Conservation (phyloP, 345 rosid genomes). For the Lepidium didymum region DNA sequence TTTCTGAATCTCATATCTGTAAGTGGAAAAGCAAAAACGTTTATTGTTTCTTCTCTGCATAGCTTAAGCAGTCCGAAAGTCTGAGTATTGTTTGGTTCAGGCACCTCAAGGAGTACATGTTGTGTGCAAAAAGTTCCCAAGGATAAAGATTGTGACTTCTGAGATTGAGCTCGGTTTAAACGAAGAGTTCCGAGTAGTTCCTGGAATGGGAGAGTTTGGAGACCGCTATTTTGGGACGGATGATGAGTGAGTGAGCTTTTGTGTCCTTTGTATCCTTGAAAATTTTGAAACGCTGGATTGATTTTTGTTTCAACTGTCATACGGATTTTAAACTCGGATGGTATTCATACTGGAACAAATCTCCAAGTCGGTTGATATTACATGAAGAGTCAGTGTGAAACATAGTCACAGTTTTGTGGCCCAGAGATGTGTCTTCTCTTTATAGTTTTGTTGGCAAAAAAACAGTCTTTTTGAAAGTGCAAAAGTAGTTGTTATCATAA, state of each 20-base stretch:
- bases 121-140: conserved; percentile 86
- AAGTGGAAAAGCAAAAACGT: conserved; percentile 26
- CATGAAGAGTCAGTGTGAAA: background rate
- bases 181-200: conserved; percentile 76
- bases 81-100: conserved; percentile 26
- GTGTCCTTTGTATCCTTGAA: background rate
- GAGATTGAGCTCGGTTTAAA: conserved; percentile 84
- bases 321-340: background rate
- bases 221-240: conserved; percentile 95
- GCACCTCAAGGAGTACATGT: conserved; percentile 94
- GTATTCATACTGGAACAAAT: background rate
- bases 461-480: no score
- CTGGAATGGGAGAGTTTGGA: conserved; percentile 97
- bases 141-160: conserved; percentile 91
- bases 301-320: background rate
- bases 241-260: conserved; percentile 35
- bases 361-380: background rate
- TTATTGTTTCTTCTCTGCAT: background rate
- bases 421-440: background rate
- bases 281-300: background rate
- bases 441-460: background rate
- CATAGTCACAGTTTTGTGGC: background rate
- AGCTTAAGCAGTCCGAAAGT: background rate
- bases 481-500: no score
- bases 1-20: conserved; percentile 90